Base-by-base conservation (phyloP, 768 basidiomycete species). In the Russula vinacea region DNA sequence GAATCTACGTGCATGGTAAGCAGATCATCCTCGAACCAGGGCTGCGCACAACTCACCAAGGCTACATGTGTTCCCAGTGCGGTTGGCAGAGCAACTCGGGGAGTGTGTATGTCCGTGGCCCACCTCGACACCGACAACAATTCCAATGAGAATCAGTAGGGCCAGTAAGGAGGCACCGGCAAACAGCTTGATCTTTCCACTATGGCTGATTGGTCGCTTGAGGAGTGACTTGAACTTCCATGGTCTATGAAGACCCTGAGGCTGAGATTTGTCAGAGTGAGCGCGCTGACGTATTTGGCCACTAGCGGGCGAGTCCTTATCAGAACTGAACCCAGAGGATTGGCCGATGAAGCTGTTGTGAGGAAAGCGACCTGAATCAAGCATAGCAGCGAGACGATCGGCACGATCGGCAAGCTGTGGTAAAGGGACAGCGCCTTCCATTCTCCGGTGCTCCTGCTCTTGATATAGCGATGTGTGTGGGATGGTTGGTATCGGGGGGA, bases 401-500 rank as follows among this genome's bases (percentile, higher is more conserved):
- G 84, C 84, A 16, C 84, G 80, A 33, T 77, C 77, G 14, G 79
- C 78, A 8, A 86, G 78, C 35, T 83, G 78, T 1, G 82, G 82
- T n/a, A 86, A 76, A 42, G 82, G 78, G 8, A 80, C 73, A 52
- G 74, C 70, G 44, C 80, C 78, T 53, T 86, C 86, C 51, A 71
- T 73, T 62, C 75, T 77, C 51, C 76, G 76, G 66, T 79, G 74
- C 42, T 77, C 78, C 58, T 71, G 73, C 64, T 82, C 81, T 14
- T 71, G 71, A 2, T 77, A 72, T 39, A 83, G 68, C 9, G 82
- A 73, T 22, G 80, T 78, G 53, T 79, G 73, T 2, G 83, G 80
- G 16, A 83, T 77, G 22, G 73, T 74, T 17, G 86, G 86, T 29
- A 87, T 77, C 1, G 84, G 85, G 8, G 86, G 85, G 17, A 87